phyloP scores from a whole-genome alignment of 768 basidiomycete species.

The Lentinula edodes region DNA sequence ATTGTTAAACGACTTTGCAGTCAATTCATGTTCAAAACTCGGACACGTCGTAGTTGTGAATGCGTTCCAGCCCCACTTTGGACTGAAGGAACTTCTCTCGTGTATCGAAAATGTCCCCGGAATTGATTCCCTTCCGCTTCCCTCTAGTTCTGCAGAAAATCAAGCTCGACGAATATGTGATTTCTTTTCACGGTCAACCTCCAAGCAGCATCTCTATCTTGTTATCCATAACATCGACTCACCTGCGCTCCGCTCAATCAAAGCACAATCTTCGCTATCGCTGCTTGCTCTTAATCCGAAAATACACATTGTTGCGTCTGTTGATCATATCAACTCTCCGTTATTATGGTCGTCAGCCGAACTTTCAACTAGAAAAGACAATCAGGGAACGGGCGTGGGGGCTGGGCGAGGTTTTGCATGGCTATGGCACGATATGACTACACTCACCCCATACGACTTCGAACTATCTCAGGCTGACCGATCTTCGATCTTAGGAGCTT shows the following conservation, averaged over 20 bases:
- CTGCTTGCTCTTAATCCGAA: constrained; percentile 67
- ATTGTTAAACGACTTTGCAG: constrained; percentile 72
- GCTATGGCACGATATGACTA: constrained; percentile 90
- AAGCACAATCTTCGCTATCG: constrained; percentile 61
- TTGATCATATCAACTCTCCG: constrained; percentile 84
- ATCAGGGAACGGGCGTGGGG: constrained; percentile 7
- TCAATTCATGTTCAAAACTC: constrained; percentile 40
- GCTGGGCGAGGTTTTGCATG: constrained; percentile 55
- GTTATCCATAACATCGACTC: constrained; percentile 89
- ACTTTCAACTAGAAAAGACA: constrained; percentile 46
- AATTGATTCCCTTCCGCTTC: constrained; percentile 27
- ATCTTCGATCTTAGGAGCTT: constrained; percentile 53
- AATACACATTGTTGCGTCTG: constrained; percentile 79
- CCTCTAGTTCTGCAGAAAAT: constrained; percentile 45
- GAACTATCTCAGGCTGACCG: constrained; percentile 68
- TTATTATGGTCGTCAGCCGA: constrained; percentile 80
- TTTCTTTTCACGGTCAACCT: constrained; percentile 41
- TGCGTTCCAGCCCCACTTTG: constrained; percentile 66
- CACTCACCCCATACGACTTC: constrained; percentile 73
- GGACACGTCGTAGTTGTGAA: constrained; percentile 79
- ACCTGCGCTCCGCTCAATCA: constrained; percentile 56
- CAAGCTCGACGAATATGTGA: constrained; percentile 62
- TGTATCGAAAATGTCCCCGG: constrained; percentile 52
- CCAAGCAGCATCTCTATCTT: constrained; percentile 57
- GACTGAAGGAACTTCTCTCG: constrained; percentile 61